phyloP scores from a whole-genome alignment of 768 basidiomycete genomes.

The Termitomyces sp. region DNA sequence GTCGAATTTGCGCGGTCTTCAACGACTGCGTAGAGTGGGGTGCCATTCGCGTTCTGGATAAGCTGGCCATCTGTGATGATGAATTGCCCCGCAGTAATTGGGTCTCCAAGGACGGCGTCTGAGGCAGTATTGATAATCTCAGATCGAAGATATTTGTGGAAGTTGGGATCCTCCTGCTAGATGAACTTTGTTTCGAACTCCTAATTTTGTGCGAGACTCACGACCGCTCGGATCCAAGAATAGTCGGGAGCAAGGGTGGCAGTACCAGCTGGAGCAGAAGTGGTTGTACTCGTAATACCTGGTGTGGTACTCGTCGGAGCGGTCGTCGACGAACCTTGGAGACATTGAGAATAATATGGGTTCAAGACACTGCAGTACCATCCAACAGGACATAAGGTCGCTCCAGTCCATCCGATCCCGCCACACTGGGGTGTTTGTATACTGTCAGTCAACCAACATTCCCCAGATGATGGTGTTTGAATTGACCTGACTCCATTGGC shows the following conservation, averaged over 20 bases:
- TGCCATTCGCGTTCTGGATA: slow-evolving; percentile 39
- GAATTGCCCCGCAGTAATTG: slow-evolving; percentile 51
- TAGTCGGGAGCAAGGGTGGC: slow-evolving; percentile 43
- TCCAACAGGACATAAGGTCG: slow-evolving; percentile 42
- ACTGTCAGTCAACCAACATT: neutral
- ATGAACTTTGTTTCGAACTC: neutral
- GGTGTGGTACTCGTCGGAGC: slow-evolving; percentile 14
- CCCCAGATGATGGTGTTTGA: neutral
- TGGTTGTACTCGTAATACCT: slow-evolving; percentile 20
- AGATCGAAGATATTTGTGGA: slow-evolving; percentile 58
- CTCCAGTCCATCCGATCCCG: slow-evolving; percentile 44
- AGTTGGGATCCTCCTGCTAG: slow-evolving; percentile 46
- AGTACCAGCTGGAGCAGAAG: slow-evolving; percentile 25
- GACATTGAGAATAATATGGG: slow-evolving; percentile 48
- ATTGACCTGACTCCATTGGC: slow-evolving; percentile 31
- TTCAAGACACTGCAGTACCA: slow-evolving; percentile 40
- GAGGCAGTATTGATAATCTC: slow-evolving; percentile 35
- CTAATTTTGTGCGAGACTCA: slow-evolving; percentile 18
- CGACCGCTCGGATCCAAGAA: slow-evolving; percentile 54
- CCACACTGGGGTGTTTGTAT: slow-evolving; percentile 37
- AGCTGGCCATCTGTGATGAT: slow-evolving; percentile 50
- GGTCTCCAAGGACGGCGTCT: slow-evolving; percentile 45
- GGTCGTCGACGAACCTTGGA: slow-evolving; percentile 32
- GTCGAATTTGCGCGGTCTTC: slow-evolving; percentile 38
- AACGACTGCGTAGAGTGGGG: slow-evolving; percentile 43